Percentiles rank a stretch among this genome's conserved stretches.
phyloP scores from a whole-genome alignment of 805 yeast species.

The Ogataea naganishii region DNA sequence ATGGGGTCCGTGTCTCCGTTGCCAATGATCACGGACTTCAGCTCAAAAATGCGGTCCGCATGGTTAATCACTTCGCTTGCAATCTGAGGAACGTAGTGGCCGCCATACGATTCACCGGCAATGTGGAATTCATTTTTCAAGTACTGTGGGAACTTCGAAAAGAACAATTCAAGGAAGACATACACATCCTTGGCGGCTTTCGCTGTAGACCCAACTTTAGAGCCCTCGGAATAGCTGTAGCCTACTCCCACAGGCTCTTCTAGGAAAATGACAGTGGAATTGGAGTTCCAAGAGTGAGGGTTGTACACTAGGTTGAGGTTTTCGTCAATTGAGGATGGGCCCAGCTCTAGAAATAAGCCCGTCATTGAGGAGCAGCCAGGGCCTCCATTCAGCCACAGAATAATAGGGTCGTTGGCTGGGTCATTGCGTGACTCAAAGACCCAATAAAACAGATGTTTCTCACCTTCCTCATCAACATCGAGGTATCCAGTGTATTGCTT shows the following conservation, averaged over 20 bases:
- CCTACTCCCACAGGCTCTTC: slow-evolving; percentile 96
- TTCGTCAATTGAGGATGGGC: slow-evolving; percentile 69
- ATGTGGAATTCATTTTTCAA: slow-evolving; percentile 60
- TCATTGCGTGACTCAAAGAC: slow-evolving; percentile 86
- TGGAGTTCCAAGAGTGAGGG: slow-evolving; percentile 84
- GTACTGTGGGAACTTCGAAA: slow-evolving; percentile 61
- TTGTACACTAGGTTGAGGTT: slow-evolving; percentile 64
- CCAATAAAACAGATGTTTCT: slow-evolving; percentile 91
- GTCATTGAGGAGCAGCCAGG: slow-evolving; percentile 93
- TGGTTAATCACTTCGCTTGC: slow-evolving; percentile 73
- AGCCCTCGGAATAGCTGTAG: slow-evolving; percentile 64
- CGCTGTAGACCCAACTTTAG: slow-evolving; percentile 59
- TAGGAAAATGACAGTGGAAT: slow-evolving; percentile 83
- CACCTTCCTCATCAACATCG: slow-evolving; percentile 49
- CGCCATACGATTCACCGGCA: slow-evolving; percentile 92
- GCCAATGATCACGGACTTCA: slow-evolving; percentile 77
- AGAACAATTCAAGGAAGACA: slow-evolving; percentile 72
- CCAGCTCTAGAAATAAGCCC: slow-evolving; percentile 85
- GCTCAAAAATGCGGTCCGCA: slow-evolving; percentile 44
- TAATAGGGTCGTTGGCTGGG: slow-evolving; percentile 77
- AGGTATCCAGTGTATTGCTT: slow-evolving; percentile 81
- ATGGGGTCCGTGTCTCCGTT: slow-evolving; percentile 87
- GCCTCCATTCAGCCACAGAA: slow-evolving; percentile 90
- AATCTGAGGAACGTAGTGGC: slow-evolving; percentile 88
- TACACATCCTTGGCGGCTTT: slow-evolving; percentile 81